Percentiles rank a stretch among this genome's conserved stretches.
Conservation (phyloP, 495 filamentous ascomycete genomes). For the Annulohypoxylon bovei region DNA sequence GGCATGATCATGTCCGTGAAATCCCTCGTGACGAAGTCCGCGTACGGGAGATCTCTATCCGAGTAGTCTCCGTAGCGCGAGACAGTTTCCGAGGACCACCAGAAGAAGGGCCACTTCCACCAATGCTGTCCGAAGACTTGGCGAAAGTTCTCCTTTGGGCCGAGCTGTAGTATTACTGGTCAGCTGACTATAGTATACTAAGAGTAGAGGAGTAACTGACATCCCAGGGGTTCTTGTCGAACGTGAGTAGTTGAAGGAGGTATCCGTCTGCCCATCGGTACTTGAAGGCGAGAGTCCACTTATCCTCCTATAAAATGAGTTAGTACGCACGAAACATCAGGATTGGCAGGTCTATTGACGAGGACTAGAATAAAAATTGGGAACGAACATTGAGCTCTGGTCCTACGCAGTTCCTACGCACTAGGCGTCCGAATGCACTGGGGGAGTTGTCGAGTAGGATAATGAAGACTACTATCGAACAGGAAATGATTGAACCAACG, state of each 20-base stretch:
- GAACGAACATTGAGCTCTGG: background rate
- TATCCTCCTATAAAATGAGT: background rate
- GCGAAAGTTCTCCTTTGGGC: conserved; percentile 19
- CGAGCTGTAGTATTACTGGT: conserved; percentile 5
- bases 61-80: conserved; percentile 17
- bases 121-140: conserved; percentile 28
- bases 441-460: background rate
- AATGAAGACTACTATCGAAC: background rate
- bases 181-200: background rate
- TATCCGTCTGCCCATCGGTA: background rate
- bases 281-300: conserved; percentile 14
- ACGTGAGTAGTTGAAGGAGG: background rate
- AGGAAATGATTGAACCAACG: background rate
- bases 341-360: background rate
- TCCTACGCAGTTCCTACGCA: background rate
- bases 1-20: background rate
- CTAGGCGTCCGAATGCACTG: background rate
- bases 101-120: conserved; percentile 27
- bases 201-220: background rate
- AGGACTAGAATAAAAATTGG: too few species aligned
- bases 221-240: conserved; percentile 18
- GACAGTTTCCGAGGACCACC: conserved; percentile 6
- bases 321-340: background rate
- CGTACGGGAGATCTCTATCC: conserved; percentile 18
- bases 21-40: background rate